Base-by-base conservation (phyloP, 352 stramenopile genomes). In the Phytopythium sindhum region DNA sequence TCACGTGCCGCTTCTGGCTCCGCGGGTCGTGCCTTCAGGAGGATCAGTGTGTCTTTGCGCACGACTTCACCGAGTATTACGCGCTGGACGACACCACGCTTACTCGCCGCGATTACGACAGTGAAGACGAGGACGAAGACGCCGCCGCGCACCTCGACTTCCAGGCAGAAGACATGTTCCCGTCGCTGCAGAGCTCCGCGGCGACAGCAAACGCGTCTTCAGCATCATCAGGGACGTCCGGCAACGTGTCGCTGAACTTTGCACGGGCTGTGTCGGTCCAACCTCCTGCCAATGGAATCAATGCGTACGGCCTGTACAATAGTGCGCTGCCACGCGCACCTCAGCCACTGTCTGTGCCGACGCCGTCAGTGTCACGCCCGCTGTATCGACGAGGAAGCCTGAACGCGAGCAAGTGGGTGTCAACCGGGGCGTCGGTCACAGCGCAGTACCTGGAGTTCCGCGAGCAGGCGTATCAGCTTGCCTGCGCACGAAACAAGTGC, bases 1-100 rank as follows among this genome's bases (percentile, higher is more conserved):
- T 95, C 60, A 92, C 86, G 51, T 95, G 86, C 62, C 86, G 86
- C 54, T 95, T 93, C 47, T 95, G 86, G 86, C 70, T 95, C 35
- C 84, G 86, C 15, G 86, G 86, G 31, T 76, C 82, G 57, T 95
- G 86, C 57, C 70, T 93, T 58, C 84, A 95, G 69, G 78, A 68
- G 9, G 79, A 93, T 50, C 73, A 89, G 45, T 95, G 86, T 61
- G 83, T 91, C 3, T 95, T 95, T 65, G 78, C 85, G 15, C 86
- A 95, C 72, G 80, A 87, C 65, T 93, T 93, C 55, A 80, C 69
- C 60, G 83, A 92, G 69, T 88, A 80, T 39, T 90, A 90, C 63
- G 69, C 74, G 50, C 73, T 92, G 66, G 77, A 89, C 62, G 70
- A 79, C 23, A 65, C 73, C 31, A 62, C 67, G 10, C 47, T 79